phyloP scores from a whole-genome alignment of 2,329 filamentous ascomycete genomes.

The Pestalotiopsis fici region DNA sequence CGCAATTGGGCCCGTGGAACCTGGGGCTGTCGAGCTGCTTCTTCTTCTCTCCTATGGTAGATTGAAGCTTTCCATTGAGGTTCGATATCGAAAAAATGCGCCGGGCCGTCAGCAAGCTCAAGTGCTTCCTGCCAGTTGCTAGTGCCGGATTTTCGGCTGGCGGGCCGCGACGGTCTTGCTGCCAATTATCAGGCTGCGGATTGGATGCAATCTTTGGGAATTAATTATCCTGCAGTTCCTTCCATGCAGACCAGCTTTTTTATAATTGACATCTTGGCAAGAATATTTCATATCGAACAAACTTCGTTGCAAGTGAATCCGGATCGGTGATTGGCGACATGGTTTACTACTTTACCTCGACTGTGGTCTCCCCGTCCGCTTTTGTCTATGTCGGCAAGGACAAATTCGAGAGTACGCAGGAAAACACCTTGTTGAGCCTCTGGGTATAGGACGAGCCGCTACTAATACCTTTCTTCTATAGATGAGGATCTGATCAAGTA shows the following conservation, averaged over 20 bases:
- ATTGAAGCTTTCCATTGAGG: slow-evolving; percentile 4
- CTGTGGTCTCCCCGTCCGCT: slow-evolving; percentile 76
- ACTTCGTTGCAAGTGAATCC: background rate
- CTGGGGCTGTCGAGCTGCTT: background rate
- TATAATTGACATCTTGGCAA: background rate
- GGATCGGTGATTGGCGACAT: slow-evolving; percentile 48
- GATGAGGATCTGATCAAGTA: slow-evolving; percentile 96
- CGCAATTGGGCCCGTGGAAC: background rate
- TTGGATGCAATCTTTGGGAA: background rate
- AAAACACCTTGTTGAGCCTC: background rate
- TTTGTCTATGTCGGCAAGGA: slow-evolving; percentile 98
- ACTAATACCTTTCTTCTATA: slow-evolving; percentile 36
- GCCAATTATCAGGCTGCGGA: background rate
- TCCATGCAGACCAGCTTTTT: background rate
- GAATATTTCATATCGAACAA: background rate
- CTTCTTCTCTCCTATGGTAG: background rate
- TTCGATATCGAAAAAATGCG: slow-evolving; percentile 7
- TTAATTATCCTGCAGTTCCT: background rate
- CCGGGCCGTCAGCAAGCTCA: background rate
- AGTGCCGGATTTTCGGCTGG: background rate
- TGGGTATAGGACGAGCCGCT: background rate
- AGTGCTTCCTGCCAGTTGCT: background rate
- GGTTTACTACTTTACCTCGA: slow-evolving; percentile 97
- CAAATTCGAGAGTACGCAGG: slow-evolving; percentile 87
- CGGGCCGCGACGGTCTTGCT: background rate